Base-by-base conservation (phyloP, 148 eudicot species). In the Rheum nobile region DNA sequence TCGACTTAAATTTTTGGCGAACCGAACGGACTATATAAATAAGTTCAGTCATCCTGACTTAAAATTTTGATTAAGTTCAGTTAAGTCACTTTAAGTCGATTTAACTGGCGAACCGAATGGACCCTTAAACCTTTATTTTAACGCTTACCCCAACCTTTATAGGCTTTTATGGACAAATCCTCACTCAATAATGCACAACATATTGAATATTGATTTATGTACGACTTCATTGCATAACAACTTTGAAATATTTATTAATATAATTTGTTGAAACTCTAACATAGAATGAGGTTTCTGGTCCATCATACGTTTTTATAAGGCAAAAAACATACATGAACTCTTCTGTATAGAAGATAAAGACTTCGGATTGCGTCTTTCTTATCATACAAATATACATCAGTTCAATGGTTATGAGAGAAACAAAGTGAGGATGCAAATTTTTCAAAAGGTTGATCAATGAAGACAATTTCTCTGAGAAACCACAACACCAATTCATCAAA, bases 331-430 rank as follows among this genome's bases (percentile, higher is more conserved):
- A 95, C 99, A 97, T 95, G 97, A 78, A 92, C 92, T 74, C 99
- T 88, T 81, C 99, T 86, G 86, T 92, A 95, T 78, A 95, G 71
- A 61, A 95, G 96, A 82, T 95, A 97, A 73, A 95, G 91, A 82
- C 99, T 90, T 89, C 99, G 84, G 80, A 92, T 73, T 73, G 91
- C 94, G 73, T 95, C 97, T 79, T 87, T 95, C 79, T 95, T 97
- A 4, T 90, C 96, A 96, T 95, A 91, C 71, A 81, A 52, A 76
- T 42, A 76, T 22, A 55, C 21, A 29, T 29, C 67, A 59, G 7
- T 24, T 55, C 13, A 22, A 17, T n/a, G 59, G 24, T 72, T 44
- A 32, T 67, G 71, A 41, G 47, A 43, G 17, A 50, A 38, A 39
- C 44, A 26, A 16, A 63, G 39, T 11, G 26, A 52, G 59, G 7